These are phyloP conservation scores for Pestalotiopsis sp. DNA, from an alignment of 2,329 filamentous ascomycete species.

Conservation along the genomic window DNA sequence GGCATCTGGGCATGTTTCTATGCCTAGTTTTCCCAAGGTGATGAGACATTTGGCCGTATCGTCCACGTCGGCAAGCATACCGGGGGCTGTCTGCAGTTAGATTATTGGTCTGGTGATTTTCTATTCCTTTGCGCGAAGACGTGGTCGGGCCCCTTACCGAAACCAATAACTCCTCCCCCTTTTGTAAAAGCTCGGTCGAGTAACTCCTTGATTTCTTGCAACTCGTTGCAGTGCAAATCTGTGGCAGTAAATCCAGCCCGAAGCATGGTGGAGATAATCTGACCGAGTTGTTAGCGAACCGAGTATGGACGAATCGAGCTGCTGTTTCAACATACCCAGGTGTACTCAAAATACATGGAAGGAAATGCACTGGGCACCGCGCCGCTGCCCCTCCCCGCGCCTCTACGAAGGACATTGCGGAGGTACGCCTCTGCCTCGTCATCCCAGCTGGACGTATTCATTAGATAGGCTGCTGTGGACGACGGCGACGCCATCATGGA, in stretches of 20 bases:
- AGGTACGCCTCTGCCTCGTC: background rate
- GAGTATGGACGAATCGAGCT: background rate
- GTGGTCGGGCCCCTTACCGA: background rate
- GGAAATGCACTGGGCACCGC: background rate
- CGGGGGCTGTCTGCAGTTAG: background rate
- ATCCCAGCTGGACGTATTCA: background rate
- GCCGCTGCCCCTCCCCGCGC: background rate
- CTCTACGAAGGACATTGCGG: background rate
- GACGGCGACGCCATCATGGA: too few relatives aligned
- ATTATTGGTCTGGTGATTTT: background rate
- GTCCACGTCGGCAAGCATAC: background rate
- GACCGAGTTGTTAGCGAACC: background rate
- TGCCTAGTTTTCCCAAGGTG: background rate
- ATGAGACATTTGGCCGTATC: constrained; percentile 1
- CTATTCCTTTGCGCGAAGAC: too few relatives aligned
- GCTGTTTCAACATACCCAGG: background rate
- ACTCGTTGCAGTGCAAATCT: too few relatives aligned
- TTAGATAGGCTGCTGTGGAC: background rate
- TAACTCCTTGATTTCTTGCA: too few relatives aligned
- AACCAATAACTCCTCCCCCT: background rate
- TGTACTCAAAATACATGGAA: background rate
- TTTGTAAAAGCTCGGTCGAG: background rate
- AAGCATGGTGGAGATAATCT: too few relatives aligned
- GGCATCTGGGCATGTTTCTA: background rate
- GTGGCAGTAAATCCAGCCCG: too few relatives aligned